Evolutionary conservation across 495 filamentous ascomycete genomes (phyloP), one percentile per base, ranked within the genome.

Genomic region (Podospora didyma): DNA sequence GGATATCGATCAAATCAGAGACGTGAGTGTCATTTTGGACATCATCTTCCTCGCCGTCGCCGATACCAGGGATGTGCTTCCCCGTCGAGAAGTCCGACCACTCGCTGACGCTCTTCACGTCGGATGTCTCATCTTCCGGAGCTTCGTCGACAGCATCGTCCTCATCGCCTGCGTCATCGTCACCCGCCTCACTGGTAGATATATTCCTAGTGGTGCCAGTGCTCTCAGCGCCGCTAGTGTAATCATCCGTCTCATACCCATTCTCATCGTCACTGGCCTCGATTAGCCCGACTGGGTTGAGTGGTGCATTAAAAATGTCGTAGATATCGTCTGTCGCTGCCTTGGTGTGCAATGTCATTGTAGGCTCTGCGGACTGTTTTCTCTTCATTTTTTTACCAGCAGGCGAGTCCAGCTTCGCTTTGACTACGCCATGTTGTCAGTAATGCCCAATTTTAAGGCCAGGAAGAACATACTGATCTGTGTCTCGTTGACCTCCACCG

Each of bases 281-380:
- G 34, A 64, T 68, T 66, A 31, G 24, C 26, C 62, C 59, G 2
- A 61, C 62, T 14, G 78, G 61, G 62, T 89, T 83, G 46, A 96
- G 69, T 7, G 95, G 93, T 46, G 95, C 90, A 63, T 94, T 97
- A 73, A 98, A 97, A 41, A 98, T 86, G 57, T 89, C 90, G 69
- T 97, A 96, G 48, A 98, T 97, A 59, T 97, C 95, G 64, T 97
- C 92, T 48, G 91, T 96, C 1, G 94, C 94, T 51, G 92, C 93
- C 50, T 85, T 89, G 17, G 94, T 98, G 65, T 97, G 89, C 59
- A 98, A 82, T 1, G 94, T 98, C 92, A 98, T 97, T 1, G 94
- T 98, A 23, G 91, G 89, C 66, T 96, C 91, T 2, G 81, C 59
- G 12, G 82, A 80, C 22, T 67, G 71, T 68, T 87, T 89, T 74